phyloP scores from a whole-genome alignment of 768 basidiomycete genomes.

The Termitomyces sp. region DNA sequence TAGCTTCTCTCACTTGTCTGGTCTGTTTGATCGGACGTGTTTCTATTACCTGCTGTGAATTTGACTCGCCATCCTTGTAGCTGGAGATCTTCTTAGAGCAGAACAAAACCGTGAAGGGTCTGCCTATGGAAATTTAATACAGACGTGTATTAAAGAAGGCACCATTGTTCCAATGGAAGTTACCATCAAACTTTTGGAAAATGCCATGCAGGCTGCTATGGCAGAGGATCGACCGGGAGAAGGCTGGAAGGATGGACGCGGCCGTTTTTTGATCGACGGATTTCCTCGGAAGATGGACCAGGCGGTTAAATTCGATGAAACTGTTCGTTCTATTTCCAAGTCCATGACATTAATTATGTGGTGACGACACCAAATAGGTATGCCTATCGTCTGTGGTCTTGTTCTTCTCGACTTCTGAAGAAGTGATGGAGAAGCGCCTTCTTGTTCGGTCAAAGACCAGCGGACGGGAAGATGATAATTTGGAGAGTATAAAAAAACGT shows the following conservation, averaged over 20 bases:
- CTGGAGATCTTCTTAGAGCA: slow-evolving; percentile 95
- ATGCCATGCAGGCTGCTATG: slow-evolving; percentile 74
- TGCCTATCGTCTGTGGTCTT: slow-evolving; percentile 76
- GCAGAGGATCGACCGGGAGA: slow-evolving; percentile 32
- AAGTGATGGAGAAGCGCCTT: slow-evolving; percentile 81
- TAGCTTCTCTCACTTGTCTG: slow-evolving; percentile 89
- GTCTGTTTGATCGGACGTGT: slow-evolving; percentile 32
- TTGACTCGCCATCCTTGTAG: slow-evolving; percentile 32
- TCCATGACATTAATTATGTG: not conserved
- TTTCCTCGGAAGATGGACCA: slow-evolving; percentile 99
- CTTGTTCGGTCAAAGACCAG: slow-evolving; percentile 90
- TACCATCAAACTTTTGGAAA: slow-evolving; percentile 91
- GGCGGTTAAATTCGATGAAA: slow-evolving; percentile 83
- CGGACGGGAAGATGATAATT: slow-evolving; percentile 94
- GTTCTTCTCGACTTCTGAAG: slow-evolving; percentile 83
- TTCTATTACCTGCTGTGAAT: not conserved
- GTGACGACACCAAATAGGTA: slow-evolving; percentile 42
- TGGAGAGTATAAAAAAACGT: slow-evolving; percentile 93
- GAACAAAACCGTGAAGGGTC: slow-evolving; percentile 89
- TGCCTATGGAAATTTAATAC: slow-evolving; percentile 78
- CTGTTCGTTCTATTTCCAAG: slow-evolving; percentile 38
- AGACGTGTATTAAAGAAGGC: slow-evolving; percentile 84
- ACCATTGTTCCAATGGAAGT: slow-evolving; percentile 95
- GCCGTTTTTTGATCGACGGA: slow-evolving; percentile 93
- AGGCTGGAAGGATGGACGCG: slow-evolving; percentile 66